Evolutionary conservation across 768 basidiomycete species (phyloP).

Genomic region (Kwoniella mangroviensis): DNA sequence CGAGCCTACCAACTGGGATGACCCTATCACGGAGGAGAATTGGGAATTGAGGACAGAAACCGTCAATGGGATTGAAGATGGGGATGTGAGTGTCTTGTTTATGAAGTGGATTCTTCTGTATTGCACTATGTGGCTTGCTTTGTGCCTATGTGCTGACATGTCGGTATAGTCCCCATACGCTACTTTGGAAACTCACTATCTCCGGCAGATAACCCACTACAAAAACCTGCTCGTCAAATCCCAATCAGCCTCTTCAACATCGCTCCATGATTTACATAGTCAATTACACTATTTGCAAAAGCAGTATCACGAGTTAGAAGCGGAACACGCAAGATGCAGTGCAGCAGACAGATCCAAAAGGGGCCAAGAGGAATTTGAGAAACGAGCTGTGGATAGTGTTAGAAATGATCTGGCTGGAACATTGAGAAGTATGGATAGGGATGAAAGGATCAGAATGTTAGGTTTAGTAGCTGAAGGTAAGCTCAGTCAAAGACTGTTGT

Average conservation of each 20-base stretch:
- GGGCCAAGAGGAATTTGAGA: constrained; percentile 1
- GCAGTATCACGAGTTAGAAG: constrained; percentile 15
- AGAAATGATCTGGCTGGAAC: constrained; percentile 1
- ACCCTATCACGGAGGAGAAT: constrained; percentile 15
- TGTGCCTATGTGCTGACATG: neutral
- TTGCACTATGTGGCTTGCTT: neutral
- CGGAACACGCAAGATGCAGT: constrained; percentile 24
- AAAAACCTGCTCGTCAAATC: constrained; percentile 34
- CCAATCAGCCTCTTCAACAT: constrained; percentile 35
- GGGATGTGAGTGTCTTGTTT: constrained; percentile 12
- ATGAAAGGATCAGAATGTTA: constrained; percentile 34
- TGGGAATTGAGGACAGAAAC: constrained; percentile 47
- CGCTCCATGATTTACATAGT: constrained; percentile 32
- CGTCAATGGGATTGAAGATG: constrained; percentile 7
- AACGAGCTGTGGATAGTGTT: neutral
- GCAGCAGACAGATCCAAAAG: neutral
- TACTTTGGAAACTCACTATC: constrained; percentile 18
- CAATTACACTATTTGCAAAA: constrained; percentile 26
- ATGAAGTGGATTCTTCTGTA: neutral
- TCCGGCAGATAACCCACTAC: constrained; percentile 33
- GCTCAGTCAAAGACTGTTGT: neutral
- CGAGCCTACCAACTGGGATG: constrained; percentile 24
- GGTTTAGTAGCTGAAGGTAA: constrained; percentile 37
- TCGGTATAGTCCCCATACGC: constrained; percentile 16
- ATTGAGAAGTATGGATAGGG: constrained; percentile 19